Evolutionary conservation across 2,329 filamentous ascomycete genomes (phyloP).

Genomic region (Aureobasidium sp.): DNA sequence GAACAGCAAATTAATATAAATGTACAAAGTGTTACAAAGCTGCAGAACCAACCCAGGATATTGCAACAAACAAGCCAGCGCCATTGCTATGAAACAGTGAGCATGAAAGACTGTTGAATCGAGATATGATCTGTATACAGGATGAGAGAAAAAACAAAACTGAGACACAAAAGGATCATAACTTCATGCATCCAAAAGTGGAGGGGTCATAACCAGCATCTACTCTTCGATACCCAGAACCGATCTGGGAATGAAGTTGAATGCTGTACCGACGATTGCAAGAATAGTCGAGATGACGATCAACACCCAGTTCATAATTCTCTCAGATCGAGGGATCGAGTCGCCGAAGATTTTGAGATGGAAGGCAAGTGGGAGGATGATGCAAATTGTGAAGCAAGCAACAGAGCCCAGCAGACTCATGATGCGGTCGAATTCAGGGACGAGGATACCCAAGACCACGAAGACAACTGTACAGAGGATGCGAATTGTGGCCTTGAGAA

Average conservation of each 20-base stretch:
- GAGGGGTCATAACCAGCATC: background rate
- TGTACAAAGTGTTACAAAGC: background rate
- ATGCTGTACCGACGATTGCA: constrained; percentile 72
- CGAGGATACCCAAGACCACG: constrained; percentile 64
- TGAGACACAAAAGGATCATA: background rate
- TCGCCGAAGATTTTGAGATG: constrained; percentile 82
- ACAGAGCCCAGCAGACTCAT: constrained; percentile 87
- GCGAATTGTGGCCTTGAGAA: constrained; percentile 56
- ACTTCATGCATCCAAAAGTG: constrained; percentile 6
- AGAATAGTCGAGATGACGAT: constrained; percentile 63
- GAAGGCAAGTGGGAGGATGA: constrained; percentile 82
- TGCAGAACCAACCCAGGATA: background rate
- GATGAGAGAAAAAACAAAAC: background rate
- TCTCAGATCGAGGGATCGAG: constrained; percentile 59
- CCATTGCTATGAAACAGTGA: constrained; percentile 4
- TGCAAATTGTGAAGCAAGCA: constrained; percentile 88
- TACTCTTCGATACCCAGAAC: constrained; percentile 51
- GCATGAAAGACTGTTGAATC: background rate
- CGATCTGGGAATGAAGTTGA: constrained; percentile 79
- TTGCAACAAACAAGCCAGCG: background rate
- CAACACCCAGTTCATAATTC: constrained; percentile 58
- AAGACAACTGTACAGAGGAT: constrained; percentile 64
- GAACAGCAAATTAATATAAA: background rate
- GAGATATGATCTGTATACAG: background rate
- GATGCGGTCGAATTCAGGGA: constrained; percentile 79